Percentiles rank a stretch among this genome's conserved stretches.
phyloP scores from a whole-genome alignment of 176 grass and related monocot genomes.

The Secale cereale region DNA sequence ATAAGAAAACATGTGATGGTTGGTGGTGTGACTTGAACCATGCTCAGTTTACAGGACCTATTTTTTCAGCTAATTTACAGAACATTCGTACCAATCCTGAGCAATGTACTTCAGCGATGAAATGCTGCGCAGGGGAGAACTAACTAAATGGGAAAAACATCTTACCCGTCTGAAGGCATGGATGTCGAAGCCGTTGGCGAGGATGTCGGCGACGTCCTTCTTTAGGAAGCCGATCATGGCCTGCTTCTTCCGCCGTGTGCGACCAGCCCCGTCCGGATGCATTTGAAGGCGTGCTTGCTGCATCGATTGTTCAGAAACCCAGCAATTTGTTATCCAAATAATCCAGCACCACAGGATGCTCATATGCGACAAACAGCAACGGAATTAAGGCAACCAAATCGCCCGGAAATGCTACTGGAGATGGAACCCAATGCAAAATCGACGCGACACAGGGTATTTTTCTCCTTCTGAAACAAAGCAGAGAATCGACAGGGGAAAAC shows the following conservation, averaged over 20 bases:
- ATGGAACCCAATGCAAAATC: background rate
- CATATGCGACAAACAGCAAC: background rate
- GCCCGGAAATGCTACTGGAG: background rate
- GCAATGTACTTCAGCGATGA: no score
- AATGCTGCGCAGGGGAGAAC: no score
- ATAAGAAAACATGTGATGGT: no score
- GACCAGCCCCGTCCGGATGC: conserved; percentile 55
- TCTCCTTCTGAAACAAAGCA: background rate
- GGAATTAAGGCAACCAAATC: background rate
- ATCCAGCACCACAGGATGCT: no score
- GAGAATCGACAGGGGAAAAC: background rate
- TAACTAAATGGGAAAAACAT: background rate
- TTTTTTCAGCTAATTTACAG: no score
- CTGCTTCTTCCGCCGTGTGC: conserved; percentile 77
- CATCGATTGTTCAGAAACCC: conserved; percentile 4
- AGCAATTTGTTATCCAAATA: background rate
- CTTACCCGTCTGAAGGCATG: conserved; percentile 75
- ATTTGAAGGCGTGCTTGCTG: conserved; percentile 83
- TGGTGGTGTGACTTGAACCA: no score
- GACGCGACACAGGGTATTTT: background rate
- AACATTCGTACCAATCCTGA: background rate
- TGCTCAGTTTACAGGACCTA: no score
- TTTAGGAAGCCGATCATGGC: conserved; percentile 78
- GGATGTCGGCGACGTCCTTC: conserved; percentile 87
- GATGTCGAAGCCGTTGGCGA: conserved; percentile 59